These are phyloP conservation scores for Botrytis aclada DNA, from an alignment of 2,329 filamentous ascomycete species.

Conservation along the genomic window DNA sequence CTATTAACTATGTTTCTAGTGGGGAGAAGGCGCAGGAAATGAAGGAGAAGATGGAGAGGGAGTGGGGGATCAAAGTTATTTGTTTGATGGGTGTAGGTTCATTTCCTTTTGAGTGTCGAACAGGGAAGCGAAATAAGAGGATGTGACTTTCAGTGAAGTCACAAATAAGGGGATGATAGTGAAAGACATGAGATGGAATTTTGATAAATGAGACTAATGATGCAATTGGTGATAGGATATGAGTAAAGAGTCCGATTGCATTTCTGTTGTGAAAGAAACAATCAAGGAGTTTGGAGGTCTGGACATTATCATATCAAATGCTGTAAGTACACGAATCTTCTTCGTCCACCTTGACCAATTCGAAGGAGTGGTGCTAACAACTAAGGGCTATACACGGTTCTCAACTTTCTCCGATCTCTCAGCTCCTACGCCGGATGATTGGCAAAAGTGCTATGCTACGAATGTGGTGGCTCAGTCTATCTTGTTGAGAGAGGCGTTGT, in stretches of 20 bases:
- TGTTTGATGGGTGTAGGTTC: constrained; percentile 53
- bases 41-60: constrained; percentile 46
- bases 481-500: constrained; percentile 54
- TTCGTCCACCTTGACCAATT: not conserved
- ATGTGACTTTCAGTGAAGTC: not conserved
- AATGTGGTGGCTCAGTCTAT: constrained; percentile 57
- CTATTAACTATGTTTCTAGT: constrained; percentile 62
- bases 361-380: not conserved
- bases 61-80: constrained; percentile 52
- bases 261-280: constrained; percentile 51
- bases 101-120: not conserved
- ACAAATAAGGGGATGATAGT: not conserved
- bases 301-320: constrained; percentile 64
- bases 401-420: constrained; percentile 30
- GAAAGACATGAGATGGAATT: not conserved
- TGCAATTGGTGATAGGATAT: constrained; percentile 47
- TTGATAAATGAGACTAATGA: not conserved
- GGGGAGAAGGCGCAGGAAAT: constrained; percentile 54
- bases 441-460: constrained; percentile 51
- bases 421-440: constrained; percentile 29
- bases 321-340: constrained; percentile 43
- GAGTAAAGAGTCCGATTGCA: constrained; percentile 52
- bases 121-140: not conserved
- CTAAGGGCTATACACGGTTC: constrained; percentile 35
- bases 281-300: constrained; percentile 57